Evolutionary conservation across 208 protist genomes (phyloP), one percentile per base, ranked within the genome.

Genomic region (Leishmania turanica): DNA sequence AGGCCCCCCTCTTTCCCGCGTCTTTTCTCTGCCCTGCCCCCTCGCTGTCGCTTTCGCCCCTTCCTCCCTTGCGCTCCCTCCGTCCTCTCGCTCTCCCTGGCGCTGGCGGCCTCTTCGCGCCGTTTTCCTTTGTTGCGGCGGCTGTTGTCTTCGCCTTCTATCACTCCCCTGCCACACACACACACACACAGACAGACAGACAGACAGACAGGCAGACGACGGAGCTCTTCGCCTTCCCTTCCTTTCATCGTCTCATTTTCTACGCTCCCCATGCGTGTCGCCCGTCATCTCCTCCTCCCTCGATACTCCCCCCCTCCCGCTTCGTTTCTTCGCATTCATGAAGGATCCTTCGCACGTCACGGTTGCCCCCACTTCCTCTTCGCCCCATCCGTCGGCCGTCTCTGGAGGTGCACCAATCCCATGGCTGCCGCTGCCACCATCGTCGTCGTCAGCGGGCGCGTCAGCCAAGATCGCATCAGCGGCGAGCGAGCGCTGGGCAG

Each of bases 401-500:
- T n/a, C 31, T 72, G 56, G 75, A 51, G 40, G 21, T 37, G 21
- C 54, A 42, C 75, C 75, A 21, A 66, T 78, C 24, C 75, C 75
- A 66, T 78, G 75, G 75, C 75, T 78, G 27, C 75, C 75, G 34
- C 72, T 76, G 31, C 8, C 72, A 70, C 27, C 53, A 27, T 49
- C 75, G 9, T 49, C 58, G 11, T 49, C 58, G 54, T 66, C 54
- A 37, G 53, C 42, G 58, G 75, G 27, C 58, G 47, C 75, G 54
- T 49, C 54, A 42, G 37, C 56, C 24, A 45, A 5, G 58, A 5
- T 49, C 21, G 34, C 51, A 49, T 65, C 51, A 45, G 49, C 11
- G n/a, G n/a, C 73, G 53, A 66, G 49, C 27, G 73, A 78, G 54
- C 31, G 56, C 8, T 85, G 82, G 82, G 34, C 58, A 19, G 53